Evolutionary conservation across 1,284 basidiomycete genomes (phyloP).

Genomic region (Apiotrichum mycotoxinovorans): DNA sequence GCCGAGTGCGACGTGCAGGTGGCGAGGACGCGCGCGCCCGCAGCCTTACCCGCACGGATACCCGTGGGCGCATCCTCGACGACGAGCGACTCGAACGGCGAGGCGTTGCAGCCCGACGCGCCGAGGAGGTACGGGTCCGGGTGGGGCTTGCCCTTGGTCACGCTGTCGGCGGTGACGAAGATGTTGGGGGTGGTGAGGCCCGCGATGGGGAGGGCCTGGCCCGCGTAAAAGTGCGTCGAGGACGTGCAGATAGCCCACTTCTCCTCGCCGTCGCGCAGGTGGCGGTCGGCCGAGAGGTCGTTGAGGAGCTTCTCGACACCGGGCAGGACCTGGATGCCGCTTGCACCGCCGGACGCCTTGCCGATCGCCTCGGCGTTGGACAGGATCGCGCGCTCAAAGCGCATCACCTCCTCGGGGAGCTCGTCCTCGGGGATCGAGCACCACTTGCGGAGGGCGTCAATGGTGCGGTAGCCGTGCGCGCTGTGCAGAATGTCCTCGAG

Average conservation of each 20-base stretch:
- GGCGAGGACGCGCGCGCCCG: conserved; percentile 51
- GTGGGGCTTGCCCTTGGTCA: conserved; percentile 52
- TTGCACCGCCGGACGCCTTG: conserved; percentile 32
- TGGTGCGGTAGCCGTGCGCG: conserved; percentile 49
- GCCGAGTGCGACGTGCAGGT: conserved; percentile 51
- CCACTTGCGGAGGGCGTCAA: conserved; percentile 49
- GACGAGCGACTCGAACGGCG: conserved; percentile 49
- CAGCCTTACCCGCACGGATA: conserved; percentile 51
- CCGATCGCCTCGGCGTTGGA: conserved; percentile 46
- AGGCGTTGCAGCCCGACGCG: conserved; percentile 46
- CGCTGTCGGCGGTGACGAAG: conserved; percentile 52
- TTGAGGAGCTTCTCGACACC: conserved; percentile 45
- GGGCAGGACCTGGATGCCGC: conserved; percentile 48
- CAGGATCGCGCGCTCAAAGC: conserved; percentile 50
- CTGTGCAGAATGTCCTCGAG: conserved; percentile 46
- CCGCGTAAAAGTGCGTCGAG: conserved; percentile 50
- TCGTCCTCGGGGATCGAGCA: conserved; percentile 45
- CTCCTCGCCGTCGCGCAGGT: conserved; percentile 41
- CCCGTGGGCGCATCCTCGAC: conserved; percentile 54
- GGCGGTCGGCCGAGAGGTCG: conserved; percentile 37
- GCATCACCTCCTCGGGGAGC: conserved; percentile 44
- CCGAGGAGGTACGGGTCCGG: conserved; percentile 54
- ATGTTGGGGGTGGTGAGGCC: conserved; percentile 48
- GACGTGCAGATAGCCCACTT: conserved; percentile 50
- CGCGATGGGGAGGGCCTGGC: conserved; percentile 49